Conservation (phyloP, 2,329 filamentous ascomycete genomes). For the Fusarium subtropicale region DNA sequence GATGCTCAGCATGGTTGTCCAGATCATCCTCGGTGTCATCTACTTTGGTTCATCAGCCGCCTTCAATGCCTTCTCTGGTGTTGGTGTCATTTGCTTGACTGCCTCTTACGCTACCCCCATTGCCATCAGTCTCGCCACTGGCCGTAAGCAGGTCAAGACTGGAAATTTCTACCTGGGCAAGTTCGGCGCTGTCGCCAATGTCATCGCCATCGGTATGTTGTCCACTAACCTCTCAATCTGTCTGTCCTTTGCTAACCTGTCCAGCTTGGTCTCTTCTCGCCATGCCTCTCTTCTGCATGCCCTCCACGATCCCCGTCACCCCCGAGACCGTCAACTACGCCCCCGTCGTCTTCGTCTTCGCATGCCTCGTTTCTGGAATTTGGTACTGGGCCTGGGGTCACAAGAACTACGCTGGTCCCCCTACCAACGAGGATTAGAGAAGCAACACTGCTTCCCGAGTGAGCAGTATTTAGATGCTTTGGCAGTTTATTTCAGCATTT, state of each 20-base stretch:
- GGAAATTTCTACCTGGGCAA: slow-evolving; percentile 71
- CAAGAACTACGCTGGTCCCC: slow-evolving; percentile 74
- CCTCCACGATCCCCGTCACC: slow-evolving; percentile 70
- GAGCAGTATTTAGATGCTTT: slow-evolving; percentile 20
- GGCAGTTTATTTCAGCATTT: slow-evolving; percentile 19
- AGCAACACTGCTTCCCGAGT: not conserved
- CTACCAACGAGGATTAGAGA: slow-evolving; percentile 56
- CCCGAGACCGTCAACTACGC: slow-evolving; percentile 76
- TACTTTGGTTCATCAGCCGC: slow-evolving; percentile 76
- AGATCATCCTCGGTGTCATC: slow-evolving; percentile 73
- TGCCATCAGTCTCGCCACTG: slow-evolving; percentile 69
- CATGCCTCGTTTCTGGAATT: slow-evolving; percentile 67
- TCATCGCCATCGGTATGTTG: slow-evolving; percentile 70
- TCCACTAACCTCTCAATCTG: not conserved
- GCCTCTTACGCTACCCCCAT: slow-evolving; percentile 76
- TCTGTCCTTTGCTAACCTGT: slow-evolving; percentile 20
- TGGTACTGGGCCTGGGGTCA: slow-evolving; percentile 80
- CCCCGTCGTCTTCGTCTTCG: slow-evolving; percentile 77
- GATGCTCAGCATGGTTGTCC: slow-evolving; percentile 75
- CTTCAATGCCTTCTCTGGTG: slow-evolving; percentile 79
- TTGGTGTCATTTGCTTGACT: slow-evolving; percentile 77
- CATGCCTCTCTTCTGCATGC: slow-evolving; percentile 81
- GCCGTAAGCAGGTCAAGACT: slow-evolving; percentile 68
- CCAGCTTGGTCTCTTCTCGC: slow-evolving; percentile 74
- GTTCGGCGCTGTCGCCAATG: slow-evolving; percentile 71